Conservation (phyloP, 257 asterid genomes). For the Petunia axillaris region DNA sequence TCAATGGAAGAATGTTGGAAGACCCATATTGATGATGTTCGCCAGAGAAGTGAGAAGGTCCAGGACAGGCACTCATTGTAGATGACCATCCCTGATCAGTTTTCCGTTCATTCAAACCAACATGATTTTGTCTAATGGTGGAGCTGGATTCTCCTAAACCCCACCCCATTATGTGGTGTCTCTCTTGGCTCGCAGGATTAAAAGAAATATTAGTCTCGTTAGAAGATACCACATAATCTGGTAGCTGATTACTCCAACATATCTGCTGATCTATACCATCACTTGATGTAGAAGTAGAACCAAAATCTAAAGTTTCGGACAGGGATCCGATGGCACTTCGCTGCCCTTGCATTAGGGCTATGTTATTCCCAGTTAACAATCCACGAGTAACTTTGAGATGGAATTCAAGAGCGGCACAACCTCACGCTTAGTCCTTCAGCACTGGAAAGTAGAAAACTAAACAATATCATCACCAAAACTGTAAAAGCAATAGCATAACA, state of each 20-base stretch:
- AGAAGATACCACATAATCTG: constrained; percentile 48
- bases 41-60: constrained; percentile 38
- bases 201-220: constrained; percentile 40
- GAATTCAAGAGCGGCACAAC: constrained; percentile 13
- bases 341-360: constrained; percentile 80
- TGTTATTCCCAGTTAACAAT: constrained; percentile 26
- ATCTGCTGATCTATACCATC: constrained; percentile 61
- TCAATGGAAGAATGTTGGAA: constrained; percentile 44
- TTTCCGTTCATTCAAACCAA: constrained; percentile 46
- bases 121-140: constrained; percentile 40
- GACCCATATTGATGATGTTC: constrained; percentile 40
- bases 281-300: constrained; percentile 56
- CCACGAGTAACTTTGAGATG: constrained; percentile 17
- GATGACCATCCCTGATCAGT: constrained; percentile 46
- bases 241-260: constrained; percentile 56
- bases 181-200: constrained; percentile 44
- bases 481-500: too few species aligned
- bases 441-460: neutral
- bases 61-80: constrained; percentile 36
- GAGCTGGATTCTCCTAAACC: constrained; percentile 71
- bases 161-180: constrained; percentile 48
- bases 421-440: constrained; percentile 26
- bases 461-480: neutral
- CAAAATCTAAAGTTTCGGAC: constrained; percentile 66
- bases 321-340: constrained; percentile 61